A percentile compares a stretch with the other conserved stretches of the same genome.
Conservation (phyloP, 805 yeast species). For the Zygosaccharomyces lentus region DNA sequence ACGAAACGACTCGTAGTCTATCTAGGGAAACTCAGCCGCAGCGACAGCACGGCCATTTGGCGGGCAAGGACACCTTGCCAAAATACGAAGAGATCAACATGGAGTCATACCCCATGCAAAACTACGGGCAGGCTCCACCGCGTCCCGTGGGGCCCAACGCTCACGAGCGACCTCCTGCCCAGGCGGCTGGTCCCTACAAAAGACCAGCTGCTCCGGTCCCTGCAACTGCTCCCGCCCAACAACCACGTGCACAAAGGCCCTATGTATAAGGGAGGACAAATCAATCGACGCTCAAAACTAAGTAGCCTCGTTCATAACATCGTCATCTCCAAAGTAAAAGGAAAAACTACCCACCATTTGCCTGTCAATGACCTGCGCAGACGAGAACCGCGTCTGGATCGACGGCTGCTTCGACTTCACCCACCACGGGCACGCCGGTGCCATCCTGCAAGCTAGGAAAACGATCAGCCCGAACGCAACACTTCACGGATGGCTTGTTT, state of each 20-base stretch:
- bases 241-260: slow-evolving; percentile 17
- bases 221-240: neutral
- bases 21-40: neutral
- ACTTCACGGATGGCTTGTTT: slow-evolving; percentile 39
- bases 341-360: neutral
- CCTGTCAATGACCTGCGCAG: neutral
- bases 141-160: neutral
- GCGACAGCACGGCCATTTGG: slow-evolving; percentile 4
- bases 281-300: neutral
- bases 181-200: neutral
- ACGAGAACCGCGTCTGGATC: slow-evolving; percentile 67
- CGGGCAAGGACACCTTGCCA: slow-evolving; percentile 1
- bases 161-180: neutral
- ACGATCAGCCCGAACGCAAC: slow-evolving; percentile 55
- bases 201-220: slow-evolving; percentile 2
- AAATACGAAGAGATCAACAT: neutral
- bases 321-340: neutral
- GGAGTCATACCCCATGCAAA: neutral
- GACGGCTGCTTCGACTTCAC: slow-evolving; percentile 98
- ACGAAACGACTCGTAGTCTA: neutral
- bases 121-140: neutral
- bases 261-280: slow-evolving; percentile 3
- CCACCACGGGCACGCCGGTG: slow-evolving; percentile 98
- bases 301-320: neutral
- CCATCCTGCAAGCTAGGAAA: slow-evolving; percentile 87